Evolutionary conservation across 2,329 filamentous ascomycete species (phyloP).

Genomic region (Aspergillus piperis): DNA sequence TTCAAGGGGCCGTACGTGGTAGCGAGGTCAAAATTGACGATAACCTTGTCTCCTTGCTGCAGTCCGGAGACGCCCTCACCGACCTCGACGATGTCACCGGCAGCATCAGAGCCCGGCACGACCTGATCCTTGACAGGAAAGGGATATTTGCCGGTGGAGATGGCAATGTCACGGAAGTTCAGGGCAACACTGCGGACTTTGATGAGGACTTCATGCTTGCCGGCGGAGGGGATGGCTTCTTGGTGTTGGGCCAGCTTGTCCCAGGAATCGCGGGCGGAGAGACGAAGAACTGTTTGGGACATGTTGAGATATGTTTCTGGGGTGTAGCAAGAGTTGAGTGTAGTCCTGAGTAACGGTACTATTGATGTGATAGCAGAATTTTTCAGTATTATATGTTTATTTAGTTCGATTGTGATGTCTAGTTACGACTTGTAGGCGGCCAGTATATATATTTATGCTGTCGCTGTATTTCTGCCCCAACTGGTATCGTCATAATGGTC

Average conservation of each 20-base stretch:
- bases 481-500: too few relatives aligned
- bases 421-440: too few relatives aligned
- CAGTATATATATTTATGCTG: too few relatives aligned
- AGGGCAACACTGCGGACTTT: constrained; percentile 50
- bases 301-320: background rate
- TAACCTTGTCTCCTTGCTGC: constrained; percentile 55
- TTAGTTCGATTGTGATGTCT: too few relatives aligned
- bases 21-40: constrained; percentile 14
- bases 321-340: too few relatives aligned
- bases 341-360: too few relatives aligned
- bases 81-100: constrained; percentile 46
- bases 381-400: too few relatives aligned
- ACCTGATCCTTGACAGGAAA: constrained; percentile 50
- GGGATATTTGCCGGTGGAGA: constrained; percentile 50
- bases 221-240: constrained; percentile 53
- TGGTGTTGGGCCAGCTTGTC: constrained; percentile 12
- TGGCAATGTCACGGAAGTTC: constrained; percentile 45
- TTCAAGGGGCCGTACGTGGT: constrained; percentile 13
- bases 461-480: too few relatives aligned
- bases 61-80: constrained; percentile 55
- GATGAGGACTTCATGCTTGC: constrained; percentile 68
- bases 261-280: constrained; percentile 12
- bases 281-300: constrained; percentile 18
- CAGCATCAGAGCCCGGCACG: constrained; percentile 44
- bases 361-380: too few relatives aligned